Percentiles rank a stretch among this genome's conserved stretches.
Conservation (phyloP, 2,329 filamentous ascomycete species). For the Magnaporthiopsis incrustans region DNA sequence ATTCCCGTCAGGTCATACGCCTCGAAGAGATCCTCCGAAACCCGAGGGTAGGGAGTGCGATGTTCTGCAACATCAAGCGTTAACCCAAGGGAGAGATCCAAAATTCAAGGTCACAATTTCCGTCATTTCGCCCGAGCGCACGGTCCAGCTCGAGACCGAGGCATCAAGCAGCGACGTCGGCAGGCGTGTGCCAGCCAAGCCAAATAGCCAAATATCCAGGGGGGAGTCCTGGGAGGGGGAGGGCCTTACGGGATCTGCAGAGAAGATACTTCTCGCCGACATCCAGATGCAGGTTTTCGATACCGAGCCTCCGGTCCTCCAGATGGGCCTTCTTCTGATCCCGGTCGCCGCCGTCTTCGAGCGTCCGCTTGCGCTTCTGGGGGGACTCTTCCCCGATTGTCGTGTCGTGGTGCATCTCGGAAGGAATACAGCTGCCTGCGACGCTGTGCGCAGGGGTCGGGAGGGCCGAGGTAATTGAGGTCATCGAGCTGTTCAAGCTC, state of each 20-base stretch:
- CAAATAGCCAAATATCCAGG: background rate
- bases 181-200: background rate
- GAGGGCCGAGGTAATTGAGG: slow-evolving; percentile 43
- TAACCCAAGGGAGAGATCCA: slow-evolving; percentile 26
- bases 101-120: background rate
- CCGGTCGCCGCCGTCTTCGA: slow-evolving; percentile 48
- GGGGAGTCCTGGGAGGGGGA: slow-evolving; percentile 27
- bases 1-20: slow-evolving; percentile 48
- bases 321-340: slow-evolving; percentile 55
- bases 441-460: slow-evolving; percentile 57
- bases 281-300: slow-evolving; percentile 58
- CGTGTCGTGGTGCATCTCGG: slow-evolving; percentile 33
- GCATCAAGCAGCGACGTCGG: background rate
- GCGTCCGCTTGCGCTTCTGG: slow-evolving; percentile 53
- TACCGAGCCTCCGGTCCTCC: slow-evolving; percentile 52
- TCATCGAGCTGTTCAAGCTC: slow-evolving; percentile 44
- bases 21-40: slow-evolving; percentile 51
- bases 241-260: slow-evolving; percentile 58
- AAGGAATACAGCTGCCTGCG: slow-evolving; percentile 43
- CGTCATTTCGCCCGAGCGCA: background rate
- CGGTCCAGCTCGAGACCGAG: background rate
- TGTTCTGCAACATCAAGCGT: slow-evolving; percentile 38
- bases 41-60: slow-evolving; percentile 36
- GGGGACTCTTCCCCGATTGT: slow-evolving; percentile 43
- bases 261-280: slow-evolving; percentile 60